These are phyloP conservation scores for Pecoramyces ruminantium DNA, from an alignment of 192 early-diverging fungal genomes.

Conservation along the genomic window DNA sequence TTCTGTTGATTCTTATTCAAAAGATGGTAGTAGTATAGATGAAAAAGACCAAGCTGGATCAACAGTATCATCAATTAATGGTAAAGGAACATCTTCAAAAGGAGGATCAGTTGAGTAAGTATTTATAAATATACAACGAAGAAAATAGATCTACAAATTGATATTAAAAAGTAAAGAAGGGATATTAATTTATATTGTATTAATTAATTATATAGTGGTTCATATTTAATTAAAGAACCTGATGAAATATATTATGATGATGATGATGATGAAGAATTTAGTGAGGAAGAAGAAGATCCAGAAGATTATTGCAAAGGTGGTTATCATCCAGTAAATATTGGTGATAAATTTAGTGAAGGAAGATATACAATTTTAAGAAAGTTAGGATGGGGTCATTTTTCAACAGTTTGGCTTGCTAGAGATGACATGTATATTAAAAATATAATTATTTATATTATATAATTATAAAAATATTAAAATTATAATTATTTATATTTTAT, in stretches of 20 bases:
- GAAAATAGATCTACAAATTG: too few relatives aligned
- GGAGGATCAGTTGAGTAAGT: not conserved
- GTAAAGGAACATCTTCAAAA: not conserved
- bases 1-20: not conserved
- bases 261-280: constrained; percentile 12
- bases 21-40: not conserved
- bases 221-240: not conserved
- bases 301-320: constrained; percentile 87
- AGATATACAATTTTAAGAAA: constrained; percentile 79
- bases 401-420: constrained; percentile 86
- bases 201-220: too few relatives aligned
- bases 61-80: not conserved
- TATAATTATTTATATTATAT: too few relatives aligned
- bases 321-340: constrained; percentile 77
- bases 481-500: too few relatives aligned
- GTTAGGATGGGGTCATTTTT: constrained; percentile 97
- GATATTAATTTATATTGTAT: too few relatives aligned
- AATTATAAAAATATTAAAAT: too few relatives aligned
- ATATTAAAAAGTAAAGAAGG: too few relatives aligned
- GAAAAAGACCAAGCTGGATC: not conserved
- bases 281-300: constrained; percentile 64
- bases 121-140: too few relatives aligned
- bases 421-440: constrained; percentile 55
- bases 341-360: constrained; percentile 59
- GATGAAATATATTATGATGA: not conserved